Percentiles rank a stretch among this genome's conserved stretches.
Evolutionary conservation across 768 basidiomycete species (phyloP).

Genomic region (Lentinula sp.): DNA sequence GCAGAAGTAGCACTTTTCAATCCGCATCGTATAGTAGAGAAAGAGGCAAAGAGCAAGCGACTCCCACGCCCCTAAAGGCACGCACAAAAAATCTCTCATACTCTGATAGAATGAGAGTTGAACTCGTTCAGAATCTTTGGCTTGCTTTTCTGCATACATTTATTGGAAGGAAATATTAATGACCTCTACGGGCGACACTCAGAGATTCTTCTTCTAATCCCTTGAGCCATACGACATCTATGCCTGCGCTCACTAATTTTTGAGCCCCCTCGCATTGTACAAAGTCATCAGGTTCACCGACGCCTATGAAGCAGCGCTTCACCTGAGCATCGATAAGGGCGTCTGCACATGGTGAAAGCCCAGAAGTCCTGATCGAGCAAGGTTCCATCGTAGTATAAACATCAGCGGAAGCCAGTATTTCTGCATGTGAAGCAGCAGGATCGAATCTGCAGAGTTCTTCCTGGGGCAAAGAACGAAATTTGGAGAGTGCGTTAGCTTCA

Average conservation of each 20-base stretch:
- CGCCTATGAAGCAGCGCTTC: slow-evolving; percentile 80
- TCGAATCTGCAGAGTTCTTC: slow-evolving; percentile 26
- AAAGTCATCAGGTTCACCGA: slow-evolving; percentile 89
- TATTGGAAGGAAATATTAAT: slow-evolving; percentile 9
- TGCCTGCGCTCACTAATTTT: slow-evolving; percentile 61
- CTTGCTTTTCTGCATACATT: background rate
- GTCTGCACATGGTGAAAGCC: slow-evolving; percentile 80
- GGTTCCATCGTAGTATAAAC: slow-evolving; percentile 97
- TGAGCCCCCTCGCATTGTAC: slow-evolving; percentile 87
- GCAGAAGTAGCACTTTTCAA: slow-evolving; percentile 99
- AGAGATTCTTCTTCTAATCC: slow-evolving; percentile 80
- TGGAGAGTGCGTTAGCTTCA: slow-evolving; percentile 87
- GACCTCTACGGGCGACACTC: slow-evolving; percentile 64
- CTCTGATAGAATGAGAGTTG: too few species aligned
- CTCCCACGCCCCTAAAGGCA: background rate
- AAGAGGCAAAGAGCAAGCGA: background rate
- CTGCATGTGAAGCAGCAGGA: slow-evolving; percentile 23
- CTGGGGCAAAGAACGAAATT: slow-evolving; percentile 45
- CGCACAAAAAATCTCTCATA: background rate
- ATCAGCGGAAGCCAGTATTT: slow-evolving; percentile 55
- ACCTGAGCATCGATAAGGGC: slow-evolving; percentile 70
- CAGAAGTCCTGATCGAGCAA: slow-evolving; percentile 85
- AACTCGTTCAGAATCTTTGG: too few species aligned
- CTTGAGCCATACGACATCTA: slow-evolving; percentile 69
- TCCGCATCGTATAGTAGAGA: slow-evolving; percentile 56